Conservation (phyloP, 1,284 basidiomycete species). For the Gomphus bonarii region DNA sequence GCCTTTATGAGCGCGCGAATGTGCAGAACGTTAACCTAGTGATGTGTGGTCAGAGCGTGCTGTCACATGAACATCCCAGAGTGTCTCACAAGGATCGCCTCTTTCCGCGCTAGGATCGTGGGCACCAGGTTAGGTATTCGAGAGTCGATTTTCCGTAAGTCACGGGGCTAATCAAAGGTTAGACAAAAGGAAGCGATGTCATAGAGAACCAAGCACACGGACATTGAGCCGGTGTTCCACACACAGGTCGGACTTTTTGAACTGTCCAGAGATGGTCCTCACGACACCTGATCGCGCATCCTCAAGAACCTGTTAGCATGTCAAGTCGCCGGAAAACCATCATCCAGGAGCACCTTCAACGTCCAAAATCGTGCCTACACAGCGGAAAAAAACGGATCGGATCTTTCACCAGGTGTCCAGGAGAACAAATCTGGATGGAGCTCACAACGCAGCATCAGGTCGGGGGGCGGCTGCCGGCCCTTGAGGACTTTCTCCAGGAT, state of each 20-base stretch:
- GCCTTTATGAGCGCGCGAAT: constrained; percentile 92
- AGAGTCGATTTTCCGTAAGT: constrained; percentile 94
- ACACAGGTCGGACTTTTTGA: constrained; percentile 85
- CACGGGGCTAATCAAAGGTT: constrained; percentile 63
- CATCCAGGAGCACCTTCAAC: constrained; percentile 43
- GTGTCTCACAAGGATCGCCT: constrained; percentile 70
- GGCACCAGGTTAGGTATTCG: constrained; percentile 90
- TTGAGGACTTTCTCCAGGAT: constrained; percentile 76
- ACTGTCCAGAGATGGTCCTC: constrained; percentile 83
- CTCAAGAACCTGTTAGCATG: constrained; percentile 7
- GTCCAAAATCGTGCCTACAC: constrained; percentile 80
- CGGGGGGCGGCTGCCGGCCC: constrained; percentile 55
- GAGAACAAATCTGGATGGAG: constrained; percentile 15
- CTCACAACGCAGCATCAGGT: constrained; percentile 77
- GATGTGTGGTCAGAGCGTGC: constrained; percentile 8
- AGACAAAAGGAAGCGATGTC: background rate
- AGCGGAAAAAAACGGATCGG: constrained; percentile 13
- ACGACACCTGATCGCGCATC: constrained; percentile 52
- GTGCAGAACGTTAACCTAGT: constrained; percentile 84
- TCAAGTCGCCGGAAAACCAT: background rate
- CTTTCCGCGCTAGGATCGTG: constrained; percentile 82
- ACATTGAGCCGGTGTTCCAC: constrained; percentile 83
- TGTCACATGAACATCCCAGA: constrained; percentile 2
- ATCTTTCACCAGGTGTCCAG: constrained; percentile 10
- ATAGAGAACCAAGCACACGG: constrained; percentile 23